phyloP scores from a whole-genome alignment of 306 rosid species.

The Biancaea sappan region DNA sequence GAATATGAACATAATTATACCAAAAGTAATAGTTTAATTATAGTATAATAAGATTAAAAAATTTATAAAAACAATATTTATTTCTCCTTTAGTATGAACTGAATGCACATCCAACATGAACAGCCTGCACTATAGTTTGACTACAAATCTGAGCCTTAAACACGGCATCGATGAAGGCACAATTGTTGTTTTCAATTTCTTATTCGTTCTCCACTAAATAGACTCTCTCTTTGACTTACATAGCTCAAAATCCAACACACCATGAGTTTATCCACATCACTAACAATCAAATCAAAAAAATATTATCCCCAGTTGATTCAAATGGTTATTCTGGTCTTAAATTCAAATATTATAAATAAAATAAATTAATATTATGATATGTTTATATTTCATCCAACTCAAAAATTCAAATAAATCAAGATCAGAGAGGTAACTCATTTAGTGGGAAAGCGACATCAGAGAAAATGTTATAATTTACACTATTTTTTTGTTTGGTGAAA shows the following conservation, averaged over 20 bases:
- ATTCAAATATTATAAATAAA: no score
- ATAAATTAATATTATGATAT: no score
- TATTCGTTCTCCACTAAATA: background rate
- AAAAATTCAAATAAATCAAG: background rate
- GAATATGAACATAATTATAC: no score
- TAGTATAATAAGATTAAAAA: no score
- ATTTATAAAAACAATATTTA: no score
- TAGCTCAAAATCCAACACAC: background rate
- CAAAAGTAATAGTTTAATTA: no score
- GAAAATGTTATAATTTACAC: background rate
- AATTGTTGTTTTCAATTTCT: background rate
- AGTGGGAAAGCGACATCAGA: background rate
- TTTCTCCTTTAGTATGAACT: no score
- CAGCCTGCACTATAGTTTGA: conserved; percentile 22
- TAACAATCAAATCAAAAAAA: background rate
- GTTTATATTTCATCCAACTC: no score
- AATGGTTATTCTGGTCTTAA: no score
- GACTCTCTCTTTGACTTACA: background rate
- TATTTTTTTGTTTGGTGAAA: no score
- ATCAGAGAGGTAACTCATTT: background rate
- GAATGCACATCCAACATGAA: background rate
- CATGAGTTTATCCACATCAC: background rate
- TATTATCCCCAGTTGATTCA: no score
- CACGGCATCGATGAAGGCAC: conserved; percentile 41
- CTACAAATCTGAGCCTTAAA: conserved; percentile 25